These are phyloP conservation scores for Chimonanthus praecox DNA, from an alignment of 164 flowering plant genomes.

Conservation along the genomic window DNA sequence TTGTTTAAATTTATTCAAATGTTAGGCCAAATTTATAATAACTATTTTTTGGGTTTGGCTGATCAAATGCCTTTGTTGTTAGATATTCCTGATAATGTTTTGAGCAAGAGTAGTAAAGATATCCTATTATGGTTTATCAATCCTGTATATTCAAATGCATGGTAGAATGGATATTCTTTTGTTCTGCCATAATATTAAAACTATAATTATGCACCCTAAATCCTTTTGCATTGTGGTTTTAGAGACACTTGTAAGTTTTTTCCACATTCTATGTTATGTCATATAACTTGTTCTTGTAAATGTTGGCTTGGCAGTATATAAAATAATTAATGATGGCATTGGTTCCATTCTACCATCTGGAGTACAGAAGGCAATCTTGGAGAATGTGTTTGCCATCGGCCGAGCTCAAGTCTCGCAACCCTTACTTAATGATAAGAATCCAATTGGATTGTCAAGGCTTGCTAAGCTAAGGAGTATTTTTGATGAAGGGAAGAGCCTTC, in stretches of 20 bases:
- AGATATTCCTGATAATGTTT: no score
- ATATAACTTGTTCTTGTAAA: not conserved
- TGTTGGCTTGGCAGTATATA: conserved; percentile 54
- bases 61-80: not conserved
- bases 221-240: not conserved
- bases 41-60: not conserved
- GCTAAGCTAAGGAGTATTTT: conserved; percentile 62
- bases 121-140: not conserved
- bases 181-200: not conserved
- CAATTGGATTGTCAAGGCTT: conserved; percentile 79
- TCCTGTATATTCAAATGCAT: not conserved
- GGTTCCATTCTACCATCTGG: conserved; percentile 73
- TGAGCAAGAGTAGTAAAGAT: no score
- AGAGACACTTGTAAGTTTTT: not conserved
- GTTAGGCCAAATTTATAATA: no score
- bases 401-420: conserved; percentile 74
- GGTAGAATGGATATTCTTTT: not conserved
- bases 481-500: conserved; percentile 96
- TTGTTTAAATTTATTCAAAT: no score
- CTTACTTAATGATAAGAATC: conserved; percentile 67
- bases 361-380: conserved; percentile 64
- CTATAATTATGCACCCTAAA: not conserved
- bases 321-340: conserved; percentile 41
- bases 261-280: not conserved
- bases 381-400: conserved; percentile 73